Evolutionary conservation across 1,139 yeast genomes (phyloP), one percentile per base, ranked within the genome.

Genomic region (Geotrichum bryndzae): DNA sequence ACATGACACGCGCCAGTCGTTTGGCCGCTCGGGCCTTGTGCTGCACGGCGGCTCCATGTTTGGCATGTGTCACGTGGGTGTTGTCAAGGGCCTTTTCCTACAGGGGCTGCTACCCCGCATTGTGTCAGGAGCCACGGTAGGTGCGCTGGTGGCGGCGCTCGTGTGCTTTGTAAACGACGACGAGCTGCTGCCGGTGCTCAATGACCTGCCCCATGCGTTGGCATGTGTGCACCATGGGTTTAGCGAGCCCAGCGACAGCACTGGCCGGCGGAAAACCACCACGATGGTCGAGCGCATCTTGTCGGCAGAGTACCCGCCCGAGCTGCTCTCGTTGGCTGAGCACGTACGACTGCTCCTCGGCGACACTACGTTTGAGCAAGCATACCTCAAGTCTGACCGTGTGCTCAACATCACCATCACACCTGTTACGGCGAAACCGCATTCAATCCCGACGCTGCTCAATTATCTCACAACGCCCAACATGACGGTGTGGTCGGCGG

Each of bases 11-110:
- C 82, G 94, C 69, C 94, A 91, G 71, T 87, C 96, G 0, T 84
- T 88, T 73, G 99, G 99, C 0, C 84, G 90, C 60, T 90, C 97
- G 0, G 97, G 97, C 0, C 78, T 94, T 64, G 83, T 94, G 46
- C 77, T 94, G 38, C 97, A 94, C 74, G 98, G 99, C 35, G 98
- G 98, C 0, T 88, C 97, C 0, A 76, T 94, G 33, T 94, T 92
- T 76, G 98, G 98, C 0, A 78, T 94, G 65, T 91, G 96, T 70
- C 99, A 94, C 73, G 74, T 94, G 57, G 99, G 99, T 1, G 96
- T 92, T 1, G 89, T 92, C 7, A 88, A 88, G 66, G 94, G 95
- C 0, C 76, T 94, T 25, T 83, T 87, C 66, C 81, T 82, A 66
- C 85, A 87, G 65, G 87, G 90, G 0, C 76, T 92, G 50, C 77